Conservation (phyloP, 352 stramenopile species). For the Pythium myriotylum region DNA sequence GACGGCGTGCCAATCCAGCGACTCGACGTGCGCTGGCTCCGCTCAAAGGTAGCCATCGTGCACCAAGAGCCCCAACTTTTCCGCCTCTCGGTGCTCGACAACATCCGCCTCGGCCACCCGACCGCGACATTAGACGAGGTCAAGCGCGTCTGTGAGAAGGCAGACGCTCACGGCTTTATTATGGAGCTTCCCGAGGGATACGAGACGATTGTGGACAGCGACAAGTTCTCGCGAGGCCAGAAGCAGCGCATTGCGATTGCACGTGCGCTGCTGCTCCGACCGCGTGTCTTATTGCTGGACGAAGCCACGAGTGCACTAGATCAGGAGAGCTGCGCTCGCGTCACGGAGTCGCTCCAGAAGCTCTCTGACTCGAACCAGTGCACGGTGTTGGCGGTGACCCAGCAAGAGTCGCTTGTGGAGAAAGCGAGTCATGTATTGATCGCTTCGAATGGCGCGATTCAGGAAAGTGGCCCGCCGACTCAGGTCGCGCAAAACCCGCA, state of each 20-base stretch:
- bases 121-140: conserved; percentile 61
- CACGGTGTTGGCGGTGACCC: conserved; percentile 17
- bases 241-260: conserved; percentile 80
- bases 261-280: conserved; percentile 66
- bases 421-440: conserved; percentile 7
- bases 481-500: conserved; percentile 1
- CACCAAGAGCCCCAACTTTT: conserved; percentile 78
- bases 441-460: neutral
- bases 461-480: conserved; percentile 1
- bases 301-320: conserved; percentile 77
- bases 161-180: conserved; percentile 91
- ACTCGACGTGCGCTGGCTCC: conserved; percentile 48
- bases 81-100: conserved; percentile 38
- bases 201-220: conserved; percentile 68
- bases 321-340: conserved; percentile 23
- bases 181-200: conserved; percentile 53
- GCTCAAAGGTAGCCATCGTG: conserved; percentile 44
- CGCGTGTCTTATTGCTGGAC: conserved; percentile 80
- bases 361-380: conserved; percentile 1
- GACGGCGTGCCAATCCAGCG: conserved; percentile 56
- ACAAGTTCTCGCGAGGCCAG: conserved; percentile 74
- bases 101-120: conserved; percentile 55
- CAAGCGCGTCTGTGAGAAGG: conserved; percentile 65
- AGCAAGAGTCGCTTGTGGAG: conserved; percentile 2
- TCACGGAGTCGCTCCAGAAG: conserved; percentile 5